These are phyloP conservation scores for Coemansia aciculifera DNA, from an alignment of 192 early-diverging fungal genomes.

Conservation along the genomic window DNA sequence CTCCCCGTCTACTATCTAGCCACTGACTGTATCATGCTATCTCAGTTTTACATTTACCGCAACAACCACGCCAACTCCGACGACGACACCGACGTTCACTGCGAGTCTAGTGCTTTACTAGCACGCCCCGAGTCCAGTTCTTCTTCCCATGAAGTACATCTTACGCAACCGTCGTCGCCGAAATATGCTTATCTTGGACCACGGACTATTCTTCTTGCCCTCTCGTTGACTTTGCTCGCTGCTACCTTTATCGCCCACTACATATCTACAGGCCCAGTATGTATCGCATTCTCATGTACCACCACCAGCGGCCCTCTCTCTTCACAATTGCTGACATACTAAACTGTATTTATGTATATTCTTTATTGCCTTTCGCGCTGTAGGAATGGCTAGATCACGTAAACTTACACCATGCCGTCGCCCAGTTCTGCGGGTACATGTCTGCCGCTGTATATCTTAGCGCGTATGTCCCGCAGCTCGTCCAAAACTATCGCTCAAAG, in stretches of 20 bases:
- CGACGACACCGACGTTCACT: not conserved
- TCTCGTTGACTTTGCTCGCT: not conserved
- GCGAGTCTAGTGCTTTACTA: slow-evolving; percentile 18
- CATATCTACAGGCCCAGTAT: slow-evolving; percentile 1
- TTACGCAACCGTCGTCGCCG: not conserved
- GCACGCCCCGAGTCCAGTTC: not conserved
- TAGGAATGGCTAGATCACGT: slow-evolving; percentile 24
- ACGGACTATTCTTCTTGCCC: not conserved
- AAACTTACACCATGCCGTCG: slow-evolving; percentile 33
- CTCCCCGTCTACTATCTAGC: slow-evolving; percentile 71
- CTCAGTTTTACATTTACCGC: slow-evolving; percentile 65
- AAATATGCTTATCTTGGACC: not conserved
- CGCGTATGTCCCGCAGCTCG: slow-evolving; percentile 75
- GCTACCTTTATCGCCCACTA: slow-evolving; percentile 9
- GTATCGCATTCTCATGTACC: not conserved
- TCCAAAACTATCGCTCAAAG: slow-evolving; percentile 66
- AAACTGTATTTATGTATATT: not conserved
- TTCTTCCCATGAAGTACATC: not conserved
- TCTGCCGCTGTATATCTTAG: slow-evolving; percentile 70
- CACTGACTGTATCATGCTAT: slow-evolving; percentile 66
- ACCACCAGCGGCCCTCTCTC: too few species aligned
- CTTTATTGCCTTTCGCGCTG: not conserved
- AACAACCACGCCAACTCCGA: slow-evolving; percentile 7
- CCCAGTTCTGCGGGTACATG: slow-evolving; percentile 70
- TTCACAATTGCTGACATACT: not conserved